A percentile compares a stretch with the other conserved stretches of the same genome.
Conservation (phyloP, 225 moss, liverwort and hornwort genomes). For the Neckera pumila region DNA sequence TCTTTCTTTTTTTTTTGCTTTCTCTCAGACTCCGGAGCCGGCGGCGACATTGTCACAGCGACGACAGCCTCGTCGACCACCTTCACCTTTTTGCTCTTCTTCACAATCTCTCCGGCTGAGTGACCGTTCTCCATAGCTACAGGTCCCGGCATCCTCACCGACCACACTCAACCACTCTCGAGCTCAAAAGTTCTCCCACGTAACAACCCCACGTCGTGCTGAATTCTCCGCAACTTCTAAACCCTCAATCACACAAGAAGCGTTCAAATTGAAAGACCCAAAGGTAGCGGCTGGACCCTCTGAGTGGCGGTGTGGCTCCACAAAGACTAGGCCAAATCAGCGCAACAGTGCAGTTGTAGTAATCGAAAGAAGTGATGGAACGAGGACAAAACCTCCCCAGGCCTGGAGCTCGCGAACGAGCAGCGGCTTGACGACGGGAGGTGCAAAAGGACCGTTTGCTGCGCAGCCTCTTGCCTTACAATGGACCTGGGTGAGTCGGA, state of each 20-base stretch:
- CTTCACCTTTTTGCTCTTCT: conserved; percentile 57
- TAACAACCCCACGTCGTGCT: background rate
- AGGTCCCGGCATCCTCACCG: background rate
- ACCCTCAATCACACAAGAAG: background rate
- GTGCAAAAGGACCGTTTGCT: background rate
- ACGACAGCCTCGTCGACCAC: background rate
- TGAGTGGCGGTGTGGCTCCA: background rate
- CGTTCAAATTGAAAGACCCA: background rate
- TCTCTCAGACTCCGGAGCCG: conserved; percentile 40
- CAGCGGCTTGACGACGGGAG: conserved; percentile 20
- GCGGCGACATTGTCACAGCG: background rate
- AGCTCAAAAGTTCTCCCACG: background rate
- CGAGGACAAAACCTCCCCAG: conserved; percentile 7
- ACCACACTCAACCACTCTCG: background rate
- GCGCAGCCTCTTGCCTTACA: background rate
- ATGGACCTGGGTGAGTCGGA: background rate
- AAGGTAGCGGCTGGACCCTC: background rate
- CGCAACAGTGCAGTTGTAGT: too few species aligned
- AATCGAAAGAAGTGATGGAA: background rate
- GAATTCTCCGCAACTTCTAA: background rate
- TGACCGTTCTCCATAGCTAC: conserved; percentile 44
- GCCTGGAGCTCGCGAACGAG: conserved; percentile 7
- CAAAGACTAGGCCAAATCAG: background rate
- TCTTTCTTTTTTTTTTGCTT: conserved; percentile 27
- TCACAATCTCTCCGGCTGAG: conserved; percentile 8